Evolutionary conservation across 257 asterid species (phyloP), one percentile per base, ranked within the genome.

Genomic region (Marsdenia floribunda): DNA sequence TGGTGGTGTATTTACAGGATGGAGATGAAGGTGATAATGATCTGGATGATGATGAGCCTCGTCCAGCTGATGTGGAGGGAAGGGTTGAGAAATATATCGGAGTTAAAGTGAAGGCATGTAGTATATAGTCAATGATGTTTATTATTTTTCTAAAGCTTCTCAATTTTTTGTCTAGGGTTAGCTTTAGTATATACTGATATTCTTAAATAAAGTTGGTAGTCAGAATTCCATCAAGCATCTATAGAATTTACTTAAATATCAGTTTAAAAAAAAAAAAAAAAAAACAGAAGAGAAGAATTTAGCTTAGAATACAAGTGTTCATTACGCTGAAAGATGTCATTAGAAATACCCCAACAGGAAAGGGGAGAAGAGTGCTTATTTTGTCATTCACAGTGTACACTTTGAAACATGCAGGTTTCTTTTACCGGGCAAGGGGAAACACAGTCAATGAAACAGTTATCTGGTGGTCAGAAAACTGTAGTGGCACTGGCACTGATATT

Each of bases 391-490:
- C 74, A 9, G 66, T 50, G 35, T 26, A 18, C 67, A 24, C 40
- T 40, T 80, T 79, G 68, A 69, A 70, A 53, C 78, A 64, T 70
- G 68, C 81, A 94, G 99, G 99, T 94, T 79, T 94, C 99, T 73
- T 95, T 95, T 78, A 95, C 97, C 55, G 97, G 98, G 79, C 97
- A 88, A 87, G 99, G 99, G 73, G 98, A 92, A 84, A 95, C 99
- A 8, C 99, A 92, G 84, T 95, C 94, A 3, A 95, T 95, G 99
- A 95, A 92, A 76, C 99, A 95, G 75, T 83, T 95, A 75, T 95
- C 99, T 33, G 99, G 99, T 63, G 99, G 99, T 65, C 99, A 95
- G 85, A 95, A 95, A 83, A 95, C 99, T 10, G 99, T 95, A 73
- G 99, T 95, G 71, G 99, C 99, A 68, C 84, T 95, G 83, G 86